Conservation (phyloP, 208 protist species). For the Vickermania spadyakhi region DNA sequence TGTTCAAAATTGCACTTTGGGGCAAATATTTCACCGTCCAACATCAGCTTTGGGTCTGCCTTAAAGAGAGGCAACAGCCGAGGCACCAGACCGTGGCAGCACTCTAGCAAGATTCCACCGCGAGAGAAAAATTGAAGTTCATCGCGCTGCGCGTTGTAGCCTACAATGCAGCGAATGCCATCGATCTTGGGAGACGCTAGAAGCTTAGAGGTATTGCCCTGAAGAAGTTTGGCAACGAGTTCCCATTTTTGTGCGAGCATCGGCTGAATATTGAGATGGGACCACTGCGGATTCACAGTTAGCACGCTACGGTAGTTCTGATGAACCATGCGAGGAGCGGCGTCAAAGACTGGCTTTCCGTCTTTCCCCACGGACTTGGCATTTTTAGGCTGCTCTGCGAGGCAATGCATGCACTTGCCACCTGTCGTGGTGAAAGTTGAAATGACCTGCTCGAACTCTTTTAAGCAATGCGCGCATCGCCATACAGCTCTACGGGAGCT, state of each 20-base stretch:
- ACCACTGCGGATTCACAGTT: conserved; percentile 75
- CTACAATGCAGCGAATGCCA: conserved; percentile 82
- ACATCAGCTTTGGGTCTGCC: conserved; percentile 59
- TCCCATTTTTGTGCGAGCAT: conserved; percentile 87
- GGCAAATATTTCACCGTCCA: conserved; percentile 83
- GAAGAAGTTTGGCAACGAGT: conserved; percentile 40
- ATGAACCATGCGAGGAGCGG: conserved; percentile 79
- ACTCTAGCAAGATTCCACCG: conserved; percentile 78
- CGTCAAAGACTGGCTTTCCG: conserved; percentile 22
- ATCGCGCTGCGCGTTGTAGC: conserved; percentile 43
- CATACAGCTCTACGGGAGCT: conserved; percentile 68
- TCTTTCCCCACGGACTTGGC: conserved; percentile 1
- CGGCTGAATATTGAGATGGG: conserved; percentile 70
- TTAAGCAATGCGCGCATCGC: conserved; percentile 67
- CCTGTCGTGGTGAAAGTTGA: conserved; percentile 57
- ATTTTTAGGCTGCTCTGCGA: conserved; percentile 12
- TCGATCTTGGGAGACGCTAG: conserved; percentile 87
- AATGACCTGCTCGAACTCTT: conserved; percentile 78
- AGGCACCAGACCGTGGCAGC: conserved; percentile 56
- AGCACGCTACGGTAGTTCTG: conserved; percentile 77
- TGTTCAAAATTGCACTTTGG: conserved; percentile 82
- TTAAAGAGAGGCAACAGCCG: conserved; percentile 67
- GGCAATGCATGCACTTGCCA: conserved; percentile 74
- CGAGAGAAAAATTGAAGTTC: conserved; percentile 83
- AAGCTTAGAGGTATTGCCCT: conserved; percentile 15